Evolutionary conservation across 495 filamentous ascomycete genomes (phyloP).

Genomic region (Pseudomonodictys pantanalensis): DNA sequence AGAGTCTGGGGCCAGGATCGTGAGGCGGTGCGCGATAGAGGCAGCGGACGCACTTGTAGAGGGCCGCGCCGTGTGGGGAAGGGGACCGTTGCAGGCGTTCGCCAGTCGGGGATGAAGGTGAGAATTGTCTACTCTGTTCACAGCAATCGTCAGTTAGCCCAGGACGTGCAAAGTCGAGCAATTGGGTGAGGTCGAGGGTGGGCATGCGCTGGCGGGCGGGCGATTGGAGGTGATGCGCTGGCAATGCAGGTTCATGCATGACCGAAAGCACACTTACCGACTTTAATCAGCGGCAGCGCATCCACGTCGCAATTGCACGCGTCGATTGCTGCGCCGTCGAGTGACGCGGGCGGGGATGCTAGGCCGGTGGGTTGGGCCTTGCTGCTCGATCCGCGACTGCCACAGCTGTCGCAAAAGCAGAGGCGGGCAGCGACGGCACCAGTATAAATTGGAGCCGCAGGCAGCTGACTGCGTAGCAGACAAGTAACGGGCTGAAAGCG

Average conservation of each 20-base stretch:
- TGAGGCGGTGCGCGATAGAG: conserved; percentile 28
- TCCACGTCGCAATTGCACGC: conserved; percentile 29
- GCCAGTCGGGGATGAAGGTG: conserved; percentile 14
- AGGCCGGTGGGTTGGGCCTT: neutral
- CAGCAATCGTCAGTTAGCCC: conserved; percentile 33
- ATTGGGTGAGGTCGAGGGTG: conserved; percentile 33
- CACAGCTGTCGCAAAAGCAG: neutral
- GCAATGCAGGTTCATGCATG: conserved; percentile 38
- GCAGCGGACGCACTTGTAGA: conserved; percentile 10
- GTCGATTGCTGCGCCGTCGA: conserved; percentile 14
- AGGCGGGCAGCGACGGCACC: neutral
- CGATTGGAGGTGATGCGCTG: conserved; percentile 39
- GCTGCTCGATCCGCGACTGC: conserved; percentile 23
- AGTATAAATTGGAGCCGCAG: conserved; percentile 15
- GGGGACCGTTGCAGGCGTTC: conserved; percentile 22
- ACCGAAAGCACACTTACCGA: conserved; percentile 33
- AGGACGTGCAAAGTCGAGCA: conserved; percentile 21
- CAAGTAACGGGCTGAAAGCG: neutral
- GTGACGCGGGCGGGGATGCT: conserved; percentile 13
- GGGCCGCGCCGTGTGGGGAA: conserved; percentile 33
- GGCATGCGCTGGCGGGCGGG: conserved; percentile 31
- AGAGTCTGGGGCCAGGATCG: conserved; percentile 11
- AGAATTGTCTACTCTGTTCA: conserved; percentile 14
- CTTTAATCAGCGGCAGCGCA: conserved; percentile 34
- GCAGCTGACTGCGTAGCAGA: conserved; percentile 9